phyloP scores from a whole-genome alignment of 257 asterid genomes.

The Cordia subcordata region DNA sequence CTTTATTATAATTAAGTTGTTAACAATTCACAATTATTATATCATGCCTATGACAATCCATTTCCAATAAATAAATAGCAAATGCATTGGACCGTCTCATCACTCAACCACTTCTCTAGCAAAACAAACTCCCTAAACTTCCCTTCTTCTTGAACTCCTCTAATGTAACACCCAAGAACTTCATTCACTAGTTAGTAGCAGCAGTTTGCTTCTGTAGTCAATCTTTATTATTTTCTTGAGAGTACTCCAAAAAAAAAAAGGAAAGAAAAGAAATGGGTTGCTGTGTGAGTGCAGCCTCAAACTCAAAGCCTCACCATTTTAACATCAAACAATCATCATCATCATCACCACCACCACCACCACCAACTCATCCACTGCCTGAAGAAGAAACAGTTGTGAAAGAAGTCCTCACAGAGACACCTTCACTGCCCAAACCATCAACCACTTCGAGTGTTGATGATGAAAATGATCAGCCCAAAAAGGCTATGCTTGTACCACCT shows the following conservation, averaged over 20 bases:
- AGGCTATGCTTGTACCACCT: conserved; percentile 26
- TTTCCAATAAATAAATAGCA: not conserved
- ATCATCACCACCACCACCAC: conserved; percentile 23
- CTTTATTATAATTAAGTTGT: too few species aligned
- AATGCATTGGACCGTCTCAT: not conserved
- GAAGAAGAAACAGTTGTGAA: conserved; percentile 65
- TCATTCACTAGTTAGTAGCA: not conserved
- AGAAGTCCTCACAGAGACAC: conserved; percentile 70
- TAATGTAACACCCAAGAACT: not conserved
- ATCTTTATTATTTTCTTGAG: too few species aligned
- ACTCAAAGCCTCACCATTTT: conserved; percentile 7
- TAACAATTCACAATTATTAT: too few species aligned
- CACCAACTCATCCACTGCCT: conserved; percentile 31
- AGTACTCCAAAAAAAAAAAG: too few species aligned
- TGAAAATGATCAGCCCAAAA: conserved; percentile 22
- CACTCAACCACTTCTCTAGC: not conserved
- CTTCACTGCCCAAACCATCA: conserved; percentile 26
- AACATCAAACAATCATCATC: conserved; percentile 2
- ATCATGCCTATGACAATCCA: too few species aligned
- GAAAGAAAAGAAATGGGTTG: conserved; percentile 62
- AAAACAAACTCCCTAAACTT: too few species aligned
- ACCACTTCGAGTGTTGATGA: conserved; percentile 7
- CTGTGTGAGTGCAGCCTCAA: conserved; percentile 33
- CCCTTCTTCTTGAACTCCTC: not conserved
- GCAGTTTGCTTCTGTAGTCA: too few species aligned